Evolutionary conservation across 2,329 filamentous ascomycete genomes (phyloP), one percentile per base, ranked within the genome.

Genomic region (Aspergillus tanneri): DNA sequence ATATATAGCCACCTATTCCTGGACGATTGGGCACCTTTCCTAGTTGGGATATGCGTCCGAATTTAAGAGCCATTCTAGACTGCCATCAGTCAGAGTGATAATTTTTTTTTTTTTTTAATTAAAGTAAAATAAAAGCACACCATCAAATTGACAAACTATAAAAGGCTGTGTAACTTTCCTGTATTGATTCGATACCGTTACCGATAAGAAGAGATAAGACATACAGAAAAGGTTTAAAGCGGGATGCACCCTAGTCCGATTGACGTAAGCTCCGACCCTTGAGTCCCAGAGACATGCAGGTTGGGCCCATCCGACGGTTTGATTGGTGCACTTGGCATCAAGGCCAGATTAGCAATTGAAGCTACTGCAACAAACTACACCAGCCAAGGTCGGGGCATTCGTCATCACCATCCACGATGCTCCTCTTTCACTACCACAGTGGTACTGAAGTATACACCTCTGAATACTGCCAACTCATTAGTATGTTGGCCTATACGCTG

Each of bases 181-280:
- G n/a, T n/a, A n/a, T n/a, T n/a, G n/a, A n/a, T n/a, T n/a, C n/a
- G n/a, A n/a, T n/a, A n/a, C n/a, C n/a, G n/a, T n/a, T n/a, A n/a
- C n/a, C n/a, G 24, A 11, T 16, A 23, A 37, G 8, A 7, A 23
- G 12, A 24, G 25, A 18, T 18, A 34, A 42, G 39, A 35, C 11
- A 12, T 18, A 39, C 21, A 39, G 30, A 36, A 47, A 23, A 34
- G 8, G 27, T 30, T 12, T 37, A 27, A 47, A 39, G 30, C 14
- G 24, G 30, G 30, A 4, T 14, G 16, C n/a, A 32, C 46, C 46
- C 50, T 47, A 37, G 45, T 11, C 32, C 37, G 21, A 44, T 51
- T 56, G 53, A 59, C 56, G 56, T 57, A 59, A 58, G 56, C 56
- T 53, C 38, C 27, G 46, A 30, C 39, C 40, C 46, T 32, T 11